Evolutionary conservation across 176 grass and related monocot species (phyloP).

Genomic region (Themeda triandra): DNA sequence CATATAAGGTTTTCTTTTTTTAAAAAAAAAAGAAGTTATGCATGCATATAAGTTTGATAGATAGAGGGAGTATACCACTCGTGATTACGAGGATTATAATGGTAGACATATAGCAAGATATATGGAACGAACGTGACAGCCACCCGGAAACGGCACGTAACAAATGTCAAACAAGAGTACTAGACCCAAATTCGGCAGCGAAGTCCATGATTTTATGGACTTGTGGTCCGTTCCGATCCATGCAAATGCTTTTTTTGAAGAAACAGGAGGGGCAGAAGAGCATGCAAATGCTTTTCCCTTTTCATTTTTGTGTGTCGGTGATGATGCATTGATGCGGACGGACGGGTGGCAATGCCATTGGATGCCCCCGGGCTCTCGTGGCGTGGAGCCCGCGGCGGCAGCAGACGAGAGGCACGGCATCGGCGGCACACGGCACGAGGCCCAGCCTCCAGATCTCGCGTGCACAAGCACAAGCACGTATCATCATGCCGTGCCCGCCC

Average conservation of each 20-base stretch:
- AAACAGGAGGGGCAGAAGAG: too few relatives aligned
- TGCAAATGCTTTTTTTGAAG: background rate
- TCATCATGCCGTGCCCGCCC: background rate
- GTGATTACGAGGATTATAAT: too few relatives aligned
- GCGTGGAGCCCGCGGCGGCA: background rate
- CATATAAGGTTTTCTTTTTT: too few relatives aligned
- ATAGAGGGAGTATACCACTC: too few relatives aligned
- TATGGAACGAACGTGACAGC: background rate
- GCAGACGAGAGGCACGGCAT: background rate
- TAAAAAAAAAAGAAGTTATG: too few relatives aligned
- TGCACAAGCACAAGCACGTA: background rate
- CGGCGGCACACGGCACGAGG: background rate
- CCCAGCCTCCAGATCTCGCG: background rate
- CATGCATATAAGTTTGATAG: too few relatives aligned
- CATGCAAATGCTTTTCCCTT: too few relatives aligned
- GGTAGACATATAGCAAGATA: too few relatives aligned
- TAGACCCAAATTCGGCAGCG: background rate
- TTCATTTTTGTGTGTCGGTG: background rate
- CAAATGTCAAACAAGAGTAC: too few relatives aligned
- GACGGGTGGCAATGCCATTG: background rate
- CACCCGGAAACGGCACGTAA: background rate
- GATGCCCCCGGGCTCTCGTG: background rate
- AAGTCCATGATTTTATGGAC: background rate
- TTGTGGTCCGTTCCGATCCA: conserved; percentile 17
- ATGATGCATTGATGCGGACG: conserved; percentile 16